Evolutionary conservation across 139 green algal species (phyloP).

Genomic region (Haematococcus lacustris): DNA sequence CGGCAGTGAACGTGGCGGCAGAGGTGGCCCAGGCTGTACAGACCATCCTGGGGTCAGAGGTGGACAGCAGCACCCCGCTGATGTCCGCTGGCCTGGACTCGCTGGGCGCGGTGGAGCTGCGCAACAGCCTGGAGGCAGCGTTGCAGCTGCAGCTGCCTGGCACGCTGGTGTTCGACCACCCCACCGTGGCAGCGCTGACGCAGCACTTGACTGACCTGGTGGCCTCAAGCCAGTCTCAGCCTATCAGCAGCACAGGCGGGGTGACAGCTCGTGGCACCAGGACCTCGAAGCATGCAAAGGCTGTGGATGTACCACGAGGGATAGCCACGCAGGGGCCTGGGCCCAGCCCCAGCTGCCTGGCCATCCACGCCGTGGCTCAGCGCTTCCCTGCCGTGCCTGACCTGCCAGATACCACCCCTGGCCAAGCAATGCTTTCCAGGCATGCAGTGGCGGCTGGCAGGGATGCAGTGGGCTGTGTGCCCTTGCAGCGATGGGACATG

Average conservation of each 20-base stretch:
- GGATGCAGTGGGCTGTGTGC: not conserved
- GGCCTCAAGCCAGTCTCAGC: not conserved
- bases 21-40: constrained; percentile 16
- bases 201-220: not conserved
- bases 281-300: too few relatives aligned
- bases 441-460: not conserved
- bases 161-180: constrained; percentile 75
- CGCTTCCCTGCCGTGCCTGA: not conserved
- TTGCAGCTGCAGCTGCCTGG: constrained; percentile 46
- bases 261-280: too few relatives aligned
- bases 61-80: constrained; percentile 47
- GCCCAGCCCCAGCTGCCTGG: not conserved
- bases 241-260: not conserved
- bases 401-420: not conserved
- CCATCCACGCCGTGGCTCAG: not conserved
- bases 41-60: constrained; percentile 33
- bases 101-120: constrained; percentile 70
- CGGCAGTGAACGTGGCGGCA: constrained; percentile 1
- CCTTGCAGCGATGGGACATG: constrained; percentile 50
- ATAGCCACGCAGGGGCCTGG: too few relatives aligned
- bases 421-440: not conserved
- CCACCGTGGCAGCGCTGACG: constrained; percentile 7
- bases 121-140: constrained; percentile 51
- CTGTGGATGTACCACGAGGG: too few relatives aligned
- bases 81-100: constrained; percentile 76